Conservation (phyloP, 352 stramenopile species). For the Phytophthora parvispora region DNA sequence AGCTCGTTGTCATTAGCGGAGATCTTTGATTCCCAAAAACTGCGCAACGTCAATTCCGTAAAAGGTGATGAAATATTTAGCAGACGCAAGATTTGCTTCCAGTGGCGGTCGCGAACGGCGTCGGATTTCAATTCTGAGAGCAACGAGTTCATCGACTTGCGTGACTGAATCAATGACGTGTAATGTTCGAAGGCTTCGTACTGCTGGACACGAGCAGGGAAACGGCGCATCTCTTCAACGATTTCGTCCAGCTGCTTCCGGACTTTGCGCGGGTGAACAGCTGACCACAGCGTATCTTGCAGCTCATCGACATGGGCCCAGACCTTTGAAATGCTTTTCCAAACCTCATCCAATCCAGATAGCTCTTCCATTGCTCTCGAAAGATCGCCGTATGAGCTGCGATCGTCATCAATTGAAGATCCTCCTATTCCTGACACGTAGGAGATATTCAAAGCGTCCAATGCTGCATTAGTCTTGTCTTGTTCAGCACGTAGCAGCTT, state of each 20-base stretch:
- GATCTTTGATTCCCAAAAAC: conserved; percentile 98
- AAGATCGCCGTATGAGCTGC: conserved; percentile 76
- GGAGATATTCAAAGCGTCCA: conserved; percentile 96
- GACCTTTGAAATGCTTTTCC: conserved; percentile 95
- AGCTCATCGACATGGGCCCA: conserved; percentile 92
- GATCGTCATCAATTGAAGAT: conserved; percentile 78
- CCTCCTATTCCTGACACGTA: conserved; percentile 56
- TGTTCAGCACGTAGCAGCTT: conserved; percentile 92
- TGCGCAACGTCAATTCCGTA: conserved; percentile 96
- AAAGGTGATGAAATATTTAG: conserved; percentile 95
- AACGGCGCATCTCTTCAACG: conserved; percentile 96
- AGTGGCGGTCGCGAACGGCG: conserved; percentile 99
- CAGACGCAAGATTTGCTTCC: conserved; percentile 97
- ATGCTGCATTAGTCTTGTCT: conserved; percentile 95
- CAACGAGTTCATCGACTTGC: conserved; percentile 95
- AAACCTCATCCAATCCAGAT: conserved; percentile 98
- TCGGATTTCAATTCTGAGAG: conserved; percentile 99
- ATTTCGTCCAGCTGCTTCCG: conserved; percentile 97
- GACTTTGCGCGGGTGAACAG: conserved; percentile 96
- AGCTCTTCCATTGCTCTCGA: conserved; percentile 93
- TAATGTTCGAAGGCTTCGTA: conserved; percentile 99
- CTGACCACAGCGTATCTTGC: conserved; percentile 96
- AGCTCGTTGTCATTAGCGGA: conserved; percentile 96
- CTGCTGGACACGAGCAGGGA: conserved; percentile 97
- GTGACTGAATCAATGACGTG: conserved; percentile 94